Evolutionary conservation across 2,329 filamentous ascomycete genomes (phyloP), one percentile per base, ranked within the genome.

Genomic region (Ophiostoma australiae): DNA sequence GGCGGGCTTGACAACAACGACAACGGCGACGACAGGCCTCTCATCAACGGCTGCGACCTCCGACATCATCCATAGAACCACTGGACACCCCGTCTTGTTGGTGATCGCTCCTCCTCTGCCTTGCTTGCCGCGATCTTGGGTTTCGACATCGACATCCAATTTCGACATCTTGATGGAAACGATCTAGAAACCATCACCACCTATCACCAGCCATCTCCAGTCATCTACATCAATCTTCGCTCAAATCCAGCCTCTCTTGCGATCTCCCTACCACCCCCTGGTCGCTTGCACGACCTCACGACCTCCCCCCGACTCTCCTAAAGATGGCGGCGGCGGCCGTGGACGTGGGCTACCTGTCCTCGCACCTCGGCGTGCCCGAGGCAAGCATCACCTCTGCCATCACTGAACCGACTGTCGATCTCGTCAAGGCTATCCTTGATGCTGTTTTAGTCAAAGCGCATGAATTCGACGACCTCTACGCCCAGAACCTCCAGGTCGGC

Each of bases 401-500:
- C 58, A 87, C 89, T 72, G 84, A 86, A 55, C 91, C 91, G 68
- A 97, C 93, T 3, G 82, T 86, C 73, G 92, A 96, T 15, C 87
- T 97, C 35, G 91, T 97, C 74, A 85, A 87, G 72, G 83, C 87
- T 61, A 84, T 99, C 69, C 85, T 99, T 58, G 84, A 87, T 73
- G 90, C 91, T 35, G 87, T 98, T 70, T 86, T 90, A 33, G 82
- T 84, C 39, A 97, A 95, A 79, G 93, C 92, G 48, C 91, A 90
- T 76, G 93, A 97, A 76, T 90, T 88, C 76, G 93, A 97, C 78
- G 86, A 89, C 55, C 82, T 97, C 58, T 92, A 90, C 76, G 90
- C 94, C 11, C 92, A 97, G 74, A 98, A 97, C 81, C 85, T 97
- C 65, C 90, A 92, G 75, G 84, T 92, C 66, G 93, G 97, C 76